Conservation (phyloP, 2,329 filamentous ascomycete genomes). For the Ciborinia camelliae region DNA sequence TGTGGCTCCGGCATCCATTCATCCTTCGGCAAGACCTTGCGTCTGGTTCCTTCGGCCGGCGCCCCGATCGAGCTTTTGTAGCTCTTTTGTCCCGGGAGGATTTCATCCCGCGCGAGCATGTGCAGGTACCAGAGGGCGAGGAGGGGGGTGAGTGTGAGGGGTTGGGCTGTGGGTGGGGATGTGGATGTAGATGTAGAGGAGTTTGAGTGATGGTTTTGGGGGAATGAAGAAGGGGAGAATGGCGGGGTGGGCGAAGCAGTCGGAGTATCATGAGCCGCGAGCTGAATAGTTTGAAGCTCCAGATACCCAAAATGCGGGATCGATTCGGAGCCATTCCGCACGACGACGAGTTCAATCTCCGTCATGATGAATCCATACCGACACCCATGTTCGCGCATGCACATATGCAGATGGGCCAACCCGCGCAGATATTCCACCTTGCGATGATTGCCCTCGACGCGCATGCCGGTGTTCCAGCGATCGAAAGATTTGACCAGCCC, state of each 20-base stretch:
- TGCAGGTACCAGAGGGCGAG: conserved; percentile 78
- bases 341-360: conserved; percentile 89
- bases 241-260: too few relatives aligned
- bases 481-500: conserved; percentile 90
- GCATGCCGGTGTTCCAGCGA: conserved; percentile 94
- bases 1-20: conserved; percentile 73
- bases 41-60: conserved; percentile 67
- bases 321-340: conserved; percentile 70
- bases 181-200: too few relatives aligned
- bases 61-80: conserved; percentile 73
- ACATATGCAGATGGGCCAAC: conserved; percentile 79
- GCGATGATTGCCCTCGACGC: conserved; percentile 77
- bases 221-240: not conserved
- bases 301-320: conserved; percentile 86
- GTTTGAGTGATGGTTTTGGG: conserved; percentile 20
- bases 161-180: too few relatives aligned
- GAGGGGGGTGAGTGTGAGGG: too few relatives aligned
- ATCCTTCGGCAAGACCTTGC: conserved; percentile 68
- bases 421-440: conserved; percentile 86
- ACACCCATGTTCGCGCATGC: conserved; percentile 90
- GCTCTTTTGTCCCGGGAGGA: conserved; percentile 54
- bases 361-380: conserved; percentile 96
- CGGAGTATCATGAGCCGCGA: conserved; percentile 45
- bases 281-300: conserved; percentile 64
- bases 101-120: conserved; percentile 63